Evolutionary conservation across 2,329 filamentous ascomycete species (phyloP).

Genomic region (Colletotrichum zoysiae): DNA sequence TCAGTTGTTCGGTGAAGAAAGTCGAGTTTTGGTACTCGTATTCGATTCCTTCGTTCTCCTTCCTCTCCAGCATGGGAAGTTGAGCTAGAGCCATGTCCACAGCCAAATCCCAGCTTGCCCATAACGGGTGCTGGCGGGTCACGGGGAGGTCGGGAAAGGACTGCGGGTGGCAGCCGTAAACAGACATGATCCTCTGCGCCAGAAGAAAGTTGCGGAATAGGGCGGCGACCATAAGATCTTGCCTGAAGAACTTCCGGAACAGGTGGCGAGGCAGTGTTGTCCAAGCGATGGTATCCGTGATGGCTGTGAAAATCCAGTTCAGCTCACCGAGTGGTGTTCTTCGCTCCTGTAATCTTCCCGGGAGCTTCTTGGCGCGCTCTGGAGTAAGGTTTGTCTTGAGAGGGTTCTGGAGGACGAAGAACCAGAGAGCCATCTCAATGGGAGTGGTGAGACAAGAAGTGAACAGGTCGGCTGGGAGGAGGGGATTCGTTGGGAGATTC

Average conservation of each 20-base stretch:
- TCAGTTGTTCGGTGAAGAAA: constrained; percentile 97
- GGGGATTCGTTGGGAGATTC: constrained; percentile 93
- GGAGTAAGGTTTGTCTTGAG: constrained; percentile 76
- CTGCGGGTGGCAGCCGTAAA: constrained; percentile 94
- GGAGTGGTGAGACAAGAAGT: constrained; percentile 96
- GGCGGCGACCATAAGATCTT: constrained; percentile 99
- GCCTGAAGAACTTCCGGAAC: constrained; percentile 96
- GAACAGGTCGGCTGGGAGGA: constrained; percentile 93
- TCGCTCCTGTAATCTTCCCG: constrained; percentile 91
- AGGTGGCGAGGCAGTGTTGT: constrained; percentile 89
- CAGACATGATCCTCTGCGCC: constrained; percentile 94
- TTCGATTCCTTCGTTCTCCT: constrained; percentile 77
- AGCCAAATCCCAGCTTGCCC: constrained; percentile 97
- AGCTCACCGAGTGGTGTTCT: constrained; percentile 94
- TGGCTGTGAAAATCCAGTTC: constrained; percentile 99
- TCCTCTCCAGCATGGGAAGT: constrained; percentile 85
- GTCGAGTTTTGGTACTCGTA: constrained; percentile 95
- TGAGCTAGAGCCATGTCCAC: constrained; percentile 95
- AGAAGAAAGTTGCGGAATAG: constrained; percentile 96
- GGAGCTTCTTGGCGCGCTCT: constrained; percentile 88
- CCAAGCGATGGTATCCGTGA: constrained; percentile 99
- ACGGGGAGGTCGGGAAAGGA: constrained; percentile 93
- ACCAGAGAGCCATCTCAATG: constrained; percentile 96
- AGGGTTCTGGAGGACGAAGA: constrained; percentile 95
- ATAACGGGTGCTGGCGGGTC: constrained; percentile 93